A percentile compares a stretch with the other conserved stretches of the same genome.
Conservation (phyloP, 2,329 filamentous ascomycete species). For the Pseudogymnoascus sp. region DNA sequence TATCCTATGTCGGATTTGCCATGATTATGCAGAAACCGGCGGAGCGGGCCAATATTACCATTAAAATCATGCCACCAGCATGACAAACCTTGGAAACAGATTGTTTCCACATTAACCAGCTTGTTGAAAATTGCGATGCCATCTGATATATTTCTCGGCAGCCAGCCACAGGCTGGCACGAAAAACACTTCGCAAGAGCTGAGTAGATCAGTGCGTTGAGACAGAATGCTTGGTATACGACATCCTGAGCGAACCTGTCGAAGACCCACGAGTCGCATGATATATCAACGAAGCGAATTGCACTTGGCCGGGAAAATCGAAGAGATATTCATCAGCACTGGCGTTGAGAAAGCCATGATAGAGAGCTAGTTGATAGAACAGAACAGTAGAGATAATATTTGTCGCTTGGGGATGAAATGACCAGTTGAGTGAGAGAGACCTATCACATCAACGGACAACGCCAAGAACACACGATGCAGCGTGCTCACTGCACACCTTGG, state of each 20-base stretch:
- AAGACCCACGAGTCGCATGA: background rate
- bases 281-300: background rate
- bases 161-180: background rate
- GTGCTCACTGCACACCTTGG: background rate
- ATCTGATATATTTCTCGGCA: background rate
- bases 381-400: background rate
- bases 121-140: background rate
- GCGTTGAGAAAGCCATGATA: background rate
- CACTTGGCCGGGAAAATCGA: background rate
- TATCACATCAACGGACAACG: background rate
- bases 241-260: background rate
- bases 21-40: slow-evolving; percentile 1
- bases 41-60: slow-evolving; percentile 4
- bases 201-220: background rate
- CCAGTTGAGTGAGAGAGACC: background rate
- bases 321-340: background rate
- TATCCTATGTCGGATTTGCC: slow-evolving; percentile 6
- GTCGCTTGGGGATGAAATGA: background rate
- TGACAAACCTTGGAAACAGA: background rate
- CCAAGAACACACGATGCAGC: background rate
- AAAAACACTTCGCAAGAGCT: background rate
- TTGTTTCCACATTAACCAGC: background rate
- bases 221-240: background rate
- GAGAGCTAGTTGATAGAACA: background rate
- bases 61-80: slow-evolving; percentile 2